These are phyloP conservation scores for Scortechinia acanthostroma DNA, from an alignment of 2,329 filamentous ascomycete species.

Conservation along the genomic window DNA sequence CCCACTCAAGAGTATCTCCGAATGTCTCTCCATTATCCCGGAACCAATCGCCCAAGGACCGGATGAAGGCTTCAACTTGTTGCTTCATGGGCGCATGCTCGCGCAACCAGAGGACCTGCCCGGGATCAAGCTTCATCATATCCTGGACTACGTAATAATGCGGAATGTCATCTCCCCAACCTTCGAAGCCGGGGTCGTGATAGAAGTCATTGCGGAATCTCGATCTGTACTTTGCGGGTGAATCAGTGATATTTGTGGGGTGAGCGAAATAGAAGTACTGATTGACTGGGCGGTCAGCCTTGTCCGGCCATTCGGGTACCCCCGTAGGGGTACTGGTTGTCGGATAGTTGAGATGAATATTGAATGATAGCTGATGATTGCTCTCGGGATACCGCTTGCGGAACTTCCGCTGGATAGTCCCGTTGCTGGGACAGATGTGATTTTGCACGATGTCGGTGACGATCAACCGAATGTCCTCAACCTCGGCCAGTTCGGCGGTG, in stretches of 20 bases:
- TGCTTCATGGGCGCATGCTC: slow-evolving; percentile 45
- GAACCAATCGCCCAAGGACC: slow-evolving; percentile 48
- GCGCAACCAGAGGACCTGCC: slow-evolving; percentile 47
- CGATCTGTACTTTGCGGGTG: slow-evolving; percentile 26
- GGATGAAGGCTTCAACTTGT: slow-evolving; percentile 45
- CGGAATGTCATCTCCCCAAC: slow-evolving; percentile 56
- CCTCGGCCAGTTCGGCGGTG: slow-evolving; percentile 44
- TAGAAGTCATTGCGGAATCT: slow-evolving; percentile 35
- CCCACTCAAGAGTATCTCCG: slow-evolving; percentile 46
- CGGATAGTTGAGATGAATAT: slow-evolving; percentile 20
- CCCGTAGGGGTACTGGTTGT: too few species aligned
- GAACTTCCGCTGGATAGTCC: slow-evolving; percentile 48
- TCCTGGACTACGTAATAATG: slow-evolving; percentile 60
- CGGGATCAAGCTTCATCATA: slow-evolving; percentile 56
- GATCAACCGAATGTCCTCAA: slow-evolving; percentile 47
- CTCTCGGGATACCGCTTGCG: slow-evolving; percentile 42
- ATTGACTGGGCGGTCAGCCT: too few species aligned
- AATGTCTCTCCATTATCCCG: slow-evolving; percentile 57
- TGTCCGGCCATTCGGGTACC: too few species aligned
- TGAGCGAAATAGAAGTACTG: background rate
- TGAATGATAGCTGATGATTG: slow-evolving; percentile 38
- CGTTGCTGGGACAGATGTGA: slow-evolving; percentile 55
- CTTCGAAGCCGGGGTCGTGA: slow-evolving; percentile 46
- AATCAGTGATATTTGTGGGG: too few species aligned
- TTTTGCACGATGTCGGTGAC: slow-evolving; percentile 44